These are phyloP conservation scores for Primulina eburnea DNA, from an alignment of 257 asterid genomes.

Conservation along the genomic window DNA sequence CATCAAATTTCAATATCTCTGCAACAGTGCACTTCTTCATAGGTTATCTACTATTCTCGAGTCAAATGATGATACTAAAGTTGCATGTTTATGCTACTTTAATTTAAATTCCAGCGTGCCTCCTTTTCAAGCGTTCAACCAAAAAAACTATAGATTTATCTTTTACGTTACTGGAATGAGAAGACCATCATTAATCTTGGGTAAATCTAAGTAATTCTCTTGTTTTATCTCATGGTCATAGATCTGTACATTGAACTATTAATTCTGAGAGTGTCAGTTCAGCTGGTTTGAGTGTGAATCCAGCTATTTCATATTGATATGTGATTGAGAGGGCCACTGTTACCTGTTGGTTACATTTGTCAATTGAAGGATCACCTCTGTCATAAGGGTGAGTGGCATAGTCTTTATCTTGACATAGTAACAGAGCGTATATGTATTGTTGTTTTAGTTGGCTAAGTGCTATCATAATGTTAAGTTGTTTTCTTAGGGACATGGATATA, in stretches of 20 bases:
- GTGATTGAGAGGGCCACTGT: neutral
- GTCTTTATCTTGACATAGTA: constrained; percentile 3
- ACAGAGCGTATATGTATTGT: too few relatives aligned
- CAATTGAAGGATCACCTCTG: neutral
- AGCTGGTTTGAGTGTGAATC: constrained; percentile 8
- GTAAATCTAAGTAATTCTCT: constrained; percentile 12
- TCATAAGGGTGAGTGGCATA: neutral
- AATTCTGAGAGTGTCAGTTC: constrained; percentile 7
- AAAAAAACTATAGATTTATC: too few relatives aligned
- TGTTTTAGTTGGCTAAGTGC: neutral
- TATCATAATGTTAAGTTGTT: neutral
- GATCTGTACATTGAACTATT: neutral
- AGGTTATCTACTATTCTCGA: neutral
- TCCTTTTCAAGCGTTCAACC: neutral
- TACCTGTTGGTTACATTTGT: neutral
- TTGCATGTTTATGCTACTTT: neutral
- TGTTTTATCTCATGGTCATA: constrained; percentile 5
- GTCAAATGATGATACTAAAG: neutral
- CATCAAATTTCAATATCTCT: neutral
- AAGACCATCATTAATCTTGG: neutral
- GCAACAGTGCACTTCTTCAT: too few relatives aligned
- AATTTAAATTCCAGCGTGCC: neutral
- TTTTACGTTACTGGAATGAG: neutral
- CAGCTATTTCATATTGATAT: neutral
- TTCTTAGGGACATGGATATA: neutral